Evolutionary conservation across 2,329 filamentous ascomycete species (phyloP).

Genomic region (Nakataea oryzae): DNA sequence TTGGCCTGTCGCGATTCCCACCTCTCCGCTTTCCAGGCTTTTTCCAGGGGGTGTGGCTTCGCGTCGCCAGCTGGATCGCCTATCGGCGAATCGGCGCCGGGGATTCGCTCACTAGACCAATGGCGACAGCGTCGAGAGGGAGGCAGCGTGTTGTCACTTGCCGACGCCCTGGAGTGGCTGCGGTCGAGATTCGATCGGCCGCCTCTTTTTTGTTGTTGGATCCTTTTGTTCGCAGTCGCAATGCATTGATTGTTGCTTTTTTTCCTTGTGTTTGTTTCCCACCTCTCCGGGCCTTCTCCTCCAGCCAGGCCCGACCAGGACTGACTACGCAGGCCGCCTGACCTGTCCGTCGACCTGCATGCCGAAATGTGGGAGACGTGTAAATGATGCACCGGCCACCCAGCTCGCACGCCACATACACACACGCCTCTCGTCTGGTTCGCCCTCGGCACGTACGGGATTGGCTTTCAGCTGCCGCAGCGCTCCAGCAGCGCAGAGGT

Average conservation of each 20-base stretch:
- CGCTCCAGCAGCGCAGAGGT: background rate
- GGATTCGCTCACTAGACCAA: background rate
- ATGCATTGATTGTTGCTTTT: background rate
- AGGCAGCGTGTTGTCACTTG: background rate
- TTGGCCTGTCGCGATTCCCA: background rate
- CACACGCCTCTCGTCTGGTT: background rate
- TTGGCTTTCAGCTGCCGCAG: background rate
- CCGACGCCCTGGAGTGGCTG: background rate
- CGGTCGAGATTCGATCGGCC: background rate
- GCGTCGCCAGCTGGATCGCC: background rate
- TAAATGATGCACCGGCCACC: background rate
- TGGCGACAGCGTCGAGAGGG: background rate
- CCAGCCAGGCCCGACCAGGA: background rate
- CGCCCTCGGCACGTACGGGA: background rate
- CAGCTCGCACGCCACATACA: background rate
- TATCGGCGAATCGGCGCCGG: background rate
- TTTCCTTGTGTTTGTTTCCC: background rate
- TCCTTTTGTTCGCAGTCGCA: background rate
- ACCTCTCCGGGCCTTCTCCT: background rate
- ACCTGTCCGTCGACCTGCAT: background rate
- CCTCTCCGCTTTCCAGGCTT: background rate
- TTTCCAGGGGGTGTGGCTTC: background rate
- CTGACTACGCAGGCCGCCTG: background rate
- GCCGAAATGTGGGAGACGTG: background rate
- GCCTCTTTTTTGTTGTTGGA: background rate